phyloP scores from a whole-genome alignment of 768 basidiomycete genomes.

The Lepiota brunneoincarnata region DNA sequence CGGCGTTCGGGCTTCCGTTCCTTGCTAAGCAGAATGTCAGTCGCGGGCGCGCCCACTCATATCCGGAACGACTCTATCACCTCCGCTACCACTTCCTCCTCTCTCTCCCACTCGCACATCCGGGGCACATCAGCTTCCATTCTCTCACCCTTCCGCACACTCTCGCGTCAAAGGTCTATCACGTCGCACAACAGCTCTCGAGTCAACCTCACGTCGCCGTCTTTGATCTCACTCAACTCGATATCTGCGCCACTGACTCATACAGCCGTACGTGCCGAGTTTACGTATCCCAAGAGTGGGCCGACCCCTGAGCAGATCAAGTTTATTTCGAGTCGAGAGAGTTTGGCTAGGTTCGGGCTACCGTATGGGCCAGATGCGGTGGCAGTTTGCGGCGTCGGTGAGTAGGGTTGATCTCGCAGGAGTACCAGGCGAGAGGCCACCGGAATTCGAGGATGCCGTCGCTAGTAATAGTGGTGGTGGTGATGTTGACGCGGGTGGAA shows the following conservation, averaged over 20 bases:
- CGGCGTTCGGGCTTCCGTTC: constrained; percentile 47
- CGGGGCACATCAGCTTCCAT: constrained; percentile 33
- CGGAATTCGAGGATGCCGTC: constrained; percentile 44
- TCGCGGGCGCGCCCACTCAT: constrained; percentile 23
- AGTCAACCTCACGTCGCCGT: constrained; percentile 55
- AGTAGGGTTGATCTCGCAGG: constrained; percentile 36
- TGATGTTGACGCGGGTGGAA: background rate
- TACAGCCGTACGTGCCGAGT: constrained; percentile 68
- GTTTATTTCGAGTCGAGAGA: constrained; percentile 66
- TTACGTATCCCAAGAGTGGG: constrained; percentile 61
- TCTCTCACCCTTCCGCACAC: constrained; percentile 38
- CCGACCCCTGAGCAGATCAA: constrained; percentile 65
- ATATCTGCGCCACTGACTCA: constrained; percentile 79
- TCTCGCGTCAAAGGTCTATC: constrained; percentile 46
- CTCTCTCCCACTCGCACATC: constrained; percentile 22
- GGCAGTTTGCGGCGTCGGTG: constrained; percentile 47
- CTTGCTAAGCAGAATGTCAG: constrained; percentile 39
- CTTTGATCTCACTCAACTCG: constrained; percentile 66
- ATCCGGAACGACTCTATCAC: constrained; percentile 28
- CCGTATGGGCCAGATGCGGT: constrained; percentile 77
- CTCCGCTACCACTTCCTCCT: constrained; percentile 18
- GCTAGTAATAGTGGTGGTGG: constrained; percentile 8
- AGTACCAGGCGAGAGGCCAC: constrained; percentile 34
- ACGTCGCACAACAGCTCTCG: constrained; percentile 29
- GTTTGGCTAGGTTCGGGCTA: constrained; percentile 65